These are phyloP conservation scores for Tylopilus microsporus DNA, from an alignment of 1,284 basidiomycete species.

Conservation along the genomic window DNA sequence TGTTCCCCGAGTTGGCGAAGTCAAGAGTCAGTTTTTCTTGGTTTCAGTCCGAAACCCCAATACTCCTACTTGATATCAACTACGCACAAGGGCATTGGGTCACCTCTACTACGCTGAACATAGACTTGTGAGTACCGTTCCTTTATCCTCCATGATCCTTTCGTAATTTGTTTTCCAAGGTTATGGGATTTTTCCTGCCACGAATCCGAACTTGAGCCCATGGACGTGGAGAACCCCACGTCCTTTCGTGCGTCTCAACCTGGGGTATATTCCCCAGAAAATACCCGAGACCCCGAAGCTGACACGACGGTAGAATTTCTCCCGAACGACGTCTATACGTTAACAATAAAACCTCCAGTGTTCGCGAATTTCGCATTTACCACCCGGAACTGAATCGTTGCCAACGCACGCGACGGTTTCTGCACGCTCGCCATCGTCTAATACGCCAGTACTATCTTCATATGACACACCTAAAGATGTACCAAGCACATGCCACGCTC, in stretches of 20 bases:
- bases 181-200: conserved; percentile 27
- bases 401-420: not conserved
- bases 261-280: not conserved
- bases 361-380: not conserved
- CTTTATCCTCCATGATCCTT: not conserved
- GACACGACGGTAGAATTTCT: conserved; percentile 19
- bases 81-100: conserved; percentile 17
- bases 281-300: not conserved
- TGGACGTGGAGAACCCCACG: not conserved
- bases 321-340: conserved; percentile 5
- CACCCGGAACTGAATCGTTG: not conserved
- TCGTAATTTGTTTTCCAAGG: conserved; percentile 12
- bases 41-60: conserved; percentile 28
- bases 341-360: conserved; percentile 17
- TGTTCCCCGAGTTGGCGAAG: conserved; percentile 26
- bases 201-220: conserved; percentile 21
- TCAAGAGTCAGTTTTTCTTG: conserved; percentile 22
- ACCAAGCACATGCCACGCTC: not conserved
- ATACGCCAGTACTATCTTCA: not conserved
- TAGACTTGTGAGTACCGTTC: conserved; percentile 22
- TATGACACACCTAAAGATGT: not conserved
- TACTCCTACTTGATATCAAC: conserved; percentile 21
- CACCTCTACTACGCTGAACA: conserved; percentile 16
- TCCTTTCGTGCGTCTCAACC: not conserved
- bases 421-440: not conserved